Evolutionary conservation across 805 yeast genomes (phyloP), one percentile per base, ranked within the genome.

Genomic region (Candida easanensis): DNA sequence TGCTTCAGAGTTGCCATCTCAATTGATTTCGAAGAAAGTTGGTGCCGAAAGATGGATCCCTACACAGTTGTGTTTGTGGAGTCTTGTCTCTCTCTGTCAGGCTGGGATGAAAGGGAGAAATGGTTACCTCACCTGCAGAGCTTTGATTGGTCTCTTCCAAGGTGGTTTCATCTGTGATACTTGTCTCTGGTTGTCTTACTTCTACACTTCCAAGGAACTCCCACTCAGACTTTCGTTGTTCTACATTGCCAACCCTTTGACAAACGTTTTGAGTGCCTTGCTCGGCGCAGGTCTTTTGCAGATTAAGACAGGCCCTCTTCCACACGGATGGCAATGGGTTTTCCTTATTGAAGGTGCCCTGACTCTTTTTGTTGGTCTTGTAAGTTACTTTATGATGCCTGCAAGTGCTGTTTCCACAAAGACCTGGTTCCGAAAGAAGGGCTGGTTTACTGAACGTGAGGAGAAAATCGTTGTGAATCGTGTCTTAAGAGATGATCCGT

Each of bases 161-260:
- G 88, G 88, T 44, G 88, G 88, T 0, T 81, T 81, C 46, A 81
- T 84, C 41, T 82, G 84, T 26, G 88, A 82, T 52, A 63, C 76
- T 26, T 71, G 77, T 42, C 62, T 82, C 37, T 83, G 83, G 79
- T 64, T 83, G 60, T 74, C 83, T 2, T 83, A 81, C 60, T 83
- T 82, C 62, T 84, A 76, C 63, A 82, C 79, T 9, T 56, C 74
- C 23, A 59, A 67, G 22, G 88, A 84, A 59, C 65, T 83, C 15
- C 70, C 85, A 1, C 59, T 78, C 19, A 65, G 88, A 42, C 63
- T 82, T 22, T 74, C 84, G 0, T 71, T 71, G 52, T 82, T 83
- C 57, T 82, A 82, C 74, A 70, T 78, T 18, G 71, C 83, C 3
- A 66, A 72, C 44, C 74, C 81, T 1, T 44, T 71, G 19, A 73